Evolutionary conservation across 306 rosid species (phyloP), one percentile per base, ranked within the genome.

Genomic region (Canavalia gladiata): DNA sequence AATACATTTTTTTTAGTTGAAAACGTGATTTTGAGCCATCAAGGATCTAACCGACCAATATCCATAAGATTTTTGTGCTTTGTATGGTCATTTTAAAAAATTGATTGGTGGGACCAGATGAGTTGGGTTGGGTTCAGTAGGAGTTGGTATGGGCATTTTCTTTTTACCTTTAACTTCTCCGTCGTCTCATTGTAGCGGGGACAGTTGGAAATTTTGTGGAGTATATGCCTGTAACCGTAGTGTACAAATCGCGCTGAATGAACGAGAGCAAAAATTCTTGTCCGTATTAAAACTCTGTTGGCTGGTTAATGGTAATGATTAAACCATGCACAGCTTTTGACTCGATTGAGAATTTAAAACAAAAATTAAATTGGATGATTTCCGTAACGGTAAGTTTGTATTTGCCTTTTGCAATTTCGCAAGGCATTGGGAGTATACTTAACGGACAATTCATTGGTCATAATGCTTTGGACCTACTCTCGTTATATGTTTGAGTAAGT

Each of bases 161-260:
- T 29, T n/a, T 28, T 3, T 28, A 46, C n/a, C 51, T 31, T 82
- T 76, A 65, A 81, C 62, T 74, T 74, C 62, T 65, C 77, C 58
- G 47, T 43, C 59, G 59, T 60, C 28, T 39, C 49, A 30, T 39
- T 59, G 65, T 66, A 31, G 18, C 47, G 0, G 31, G 12, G 5
- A 55, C 77, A 46, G n/a, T 57, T 46, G 81, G 71, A 29, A 42
- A 54, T 49, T 31, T 31, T 73, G 13, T 12, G 50, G 45, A 5
- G 42, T 46, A 25, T 35, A 46, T 80, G 79, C n/a, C 1, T 60
- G 18, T 28, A 31, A 68, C 1, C 50, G 18, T 28, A 31, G 55
- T 25, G 2, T 39, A 28, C 59, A 46, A 11, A 45, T 37, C n/a
- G 3, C 25, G 54, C 28, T 42, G 4, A 41, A 66, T 47, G 50